Base-by-base conservation (phyloP, 768 basidiomycete species). In the Mycena pura region DNA sequence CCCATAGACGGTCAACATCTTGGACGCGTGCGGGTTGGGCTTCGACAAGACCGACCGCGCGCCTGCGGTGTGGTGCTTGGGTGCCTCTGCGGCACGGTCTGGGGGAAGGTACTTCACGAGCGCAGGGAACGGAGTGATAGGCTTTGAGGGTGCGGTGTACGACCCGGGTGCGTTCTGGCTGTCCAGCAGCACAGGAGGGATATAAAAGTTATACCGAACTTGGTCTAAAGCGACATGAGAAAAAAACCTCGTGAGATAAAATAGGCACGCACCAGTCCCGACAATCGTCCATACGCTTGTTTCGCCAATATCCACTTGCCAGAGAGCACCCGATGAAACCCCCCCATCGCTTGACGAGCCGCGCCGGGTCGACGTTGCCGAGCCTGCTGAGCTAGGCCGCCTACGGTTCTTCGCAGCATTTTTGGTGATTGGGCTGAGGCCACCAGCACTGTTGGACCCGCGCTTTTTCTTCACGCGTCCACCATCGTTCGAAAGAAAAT, bases 221-320 rank as follows among this genome's bases (percentile, higher is more conserved):
- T 95, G 91, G 70, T 96, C 93, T 89, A 76, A 57, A 60, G 45
- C 34, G 31, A 53, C 63, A 44, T 52, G 41, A 52, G 55, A 60
- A 57, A 55, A 64, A 72, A 28, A 67, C 51, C 43, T 60, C 41
- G 57, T 44, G 32, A 39, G 22, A 48, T 43, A 5, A 51, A 45
- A 60, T 59, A 27, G 63, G 63, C 21, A 70, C 82, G 75, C 73
- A 93, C 92, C 92, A 63, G 92, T 94, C 67, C 94, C 93, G 62
- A 95, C 92, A 66, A 95, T 93, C 4, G 94, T 95, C 94, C 94
- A 96, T 22, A 95, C 91, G 71, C 92, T 93, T 28, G 93, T 93
- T 79, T 95, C 93, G 62, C 93, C 93, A 58, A 94, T 93, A 73
- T 95, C 93, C 54, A 95, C 89, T 70, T 89, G 89, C 92, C 91